phyloP scores from a whole-genome alignment of 1,139 yeast genomes.

The Zhuliangozyma blackwelliae region DNA sequence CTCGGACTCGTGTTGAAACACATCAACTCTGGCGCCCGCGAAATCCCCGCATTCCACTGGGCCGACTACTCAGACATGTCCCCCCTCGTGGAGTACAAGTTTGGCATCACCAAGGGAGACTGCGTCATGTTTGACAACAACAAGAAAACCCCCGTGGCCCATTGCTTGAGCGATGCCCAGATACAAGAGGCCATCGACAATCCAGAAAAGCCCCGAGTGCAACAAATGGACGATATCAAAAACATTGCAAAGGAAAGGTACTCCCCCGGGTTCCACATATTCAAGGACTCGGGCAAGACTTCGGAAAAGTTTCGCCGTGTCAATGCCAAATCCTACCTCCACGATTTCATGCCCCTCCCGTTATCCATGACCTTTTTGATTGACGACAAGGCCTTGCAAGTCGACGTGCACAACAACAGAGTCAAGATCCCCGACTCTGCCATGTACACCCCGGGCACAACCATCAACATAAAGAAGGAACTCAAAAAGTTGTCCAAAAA shows the following conservation, averaged over 20 bases:
- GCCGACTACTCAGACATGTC: conserved; percentile 32
- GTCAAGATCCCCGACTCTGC: conserved; percentile 12
- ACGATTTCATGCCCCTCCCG: conserved; percentile 46
- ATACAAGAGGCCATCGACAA: conserved; percentile 31
- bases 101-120: conserved; percentile 12
- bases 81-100: conserved; percentile 16
- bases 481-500: conserved; percentile 4
- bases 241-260: conserved; percentile 3
- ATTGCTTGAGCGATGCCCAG: conserved; percentile 34
- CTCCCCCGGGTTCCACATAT: conserved; percentile 40
- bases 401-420: conserved; percentile 13
- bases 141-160: background rate
- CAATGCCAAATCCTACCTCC: conserved; percentile 36
- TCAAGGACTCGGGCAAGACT: conserved; percentile 28
- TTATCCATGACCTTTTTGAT: conserved; percentile 29
- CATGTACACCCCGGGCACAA: conserved; percentile 5
- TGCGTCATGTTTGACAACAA: conserved; percentile 14
- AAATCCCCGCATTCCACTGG: conserved; percentile 34
- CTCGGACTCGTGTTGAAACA: conserved; percentile 21
- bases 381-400: conserved; percentile 12
- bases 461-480: conserved; percentile 7
- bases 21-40: conserved; percentile 9
- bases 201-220: no score
- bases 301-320: conserved; percentile 22
- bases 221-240: no score